These are phyloP conservation scores for Macrolepiota albuminosa DNA, from an alignment of 768 basidiomycete species.

Conservation along the genomic window DNA sequence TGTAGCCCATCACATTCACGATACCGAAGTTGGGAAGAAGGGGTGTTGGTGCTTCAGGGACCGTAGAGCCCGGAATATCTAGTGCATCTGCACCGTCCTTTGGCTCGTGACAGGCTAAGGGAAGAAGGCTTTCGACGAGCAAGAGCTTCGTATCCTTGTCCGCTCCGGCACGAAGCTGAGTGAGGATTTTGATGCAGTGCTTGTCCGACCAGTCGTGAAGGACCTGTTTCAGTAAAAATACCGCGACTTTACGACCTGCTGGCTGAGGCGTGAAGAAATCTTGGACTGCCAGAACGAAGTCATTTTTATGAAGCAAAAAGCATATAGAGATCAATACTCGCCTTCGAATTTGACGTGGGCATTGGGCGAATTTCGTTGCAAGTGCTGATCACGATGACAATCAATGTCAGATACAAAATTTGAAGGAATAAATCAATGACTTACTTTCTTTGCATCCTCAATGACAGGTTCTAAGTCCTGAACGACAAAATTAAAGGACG, in stretches of 20 bases:
- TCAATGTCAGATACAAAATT: neutral
- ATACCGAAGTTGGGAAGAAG: constrained; percentile 35
- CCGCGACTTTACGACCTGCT: neutral
- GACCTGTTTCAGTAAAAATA: neutral
- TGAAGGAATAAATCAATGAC: neutral
- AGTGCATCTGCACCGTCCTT: neutral
- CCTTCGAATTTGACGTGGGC: constrained; percentile 7
- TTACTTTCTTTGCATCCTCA: constrained; percentile 18
- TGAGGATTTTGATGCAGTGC: neutral
- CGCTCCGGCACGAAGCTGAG: no score
- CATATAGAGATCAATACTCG: neutral
- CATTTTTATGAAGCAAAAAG: no score
- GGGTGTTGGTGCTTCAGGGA: constrained; percentile 19
- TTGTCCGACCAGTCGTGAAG: constrained; percentile 10
- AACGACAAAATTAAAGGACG: constrained; percentile 19
- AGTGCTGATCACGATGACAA: neutral
- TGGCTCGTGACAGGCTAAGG: no score
- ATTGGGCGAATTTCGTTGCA: neutral
- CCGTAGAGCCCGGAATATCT: constrained; percentile 20
- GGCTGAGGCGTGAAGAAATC: no score
- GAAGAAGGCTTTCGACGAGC: no score
- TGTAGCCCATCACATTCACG: neutral
- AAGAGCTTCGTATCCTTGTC: no score
- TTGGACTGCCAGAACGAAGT: no score
- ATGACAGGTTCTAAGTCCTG: constrained; percentile 22